Percentiles rank a stretch among this genome's conserved stretches.
Evolutionary conservation across 306 rosid genomes (phyloP).

Genomic region (Malus domestica): DNA sequence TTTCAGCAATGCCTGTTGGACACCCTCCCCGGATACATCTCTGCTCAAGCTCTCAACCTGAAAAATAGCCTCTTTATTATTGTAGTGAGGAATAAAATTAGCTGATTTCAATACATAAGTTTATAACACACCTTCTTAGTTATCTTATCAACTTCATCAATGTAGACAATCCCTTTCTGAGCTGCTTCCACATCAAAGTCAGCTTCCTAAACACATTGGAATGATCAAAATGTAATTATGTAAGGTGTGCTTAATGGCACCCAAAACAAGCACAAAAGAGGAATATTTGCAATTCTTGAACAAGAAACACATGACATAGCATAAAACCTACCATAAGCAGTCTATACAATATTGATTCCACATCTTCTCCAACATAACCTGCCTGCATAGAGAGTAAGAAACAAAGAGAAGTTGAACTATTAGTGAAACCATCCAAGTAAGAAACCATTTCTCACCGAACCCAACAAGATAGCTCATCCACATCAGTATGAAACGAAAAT

Average conservation of each 20-base stretch:
- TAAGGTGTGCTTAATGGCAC: not conserved
- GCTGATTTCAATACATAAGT: not conserved
- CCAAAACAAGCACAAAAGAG: no score
- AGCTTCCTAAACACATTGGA: conserved; percentile 49
- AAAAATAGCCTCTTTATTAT: conserved; percentile 5
- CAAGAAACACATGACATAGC: not conserved
- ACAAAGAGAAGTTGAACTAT: not conserved
- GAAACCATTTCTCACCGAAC: not conserved
- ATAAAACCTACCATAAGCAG: conserved; percentile 43
- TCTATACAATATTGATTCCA: conserved; percentile 54
- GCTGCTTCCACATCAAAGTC: conserved; percentile 65
- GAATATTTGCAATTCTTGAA: not conserved
- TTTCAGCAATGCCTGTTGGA: conserved; percentile 71
- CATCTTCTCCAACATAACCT: conserved; percentile 76
- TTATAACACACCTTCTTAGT: conserved; percentile 47
- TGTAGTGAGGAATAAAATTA: not conserved
- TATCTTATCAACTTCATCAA: conserved; percentile 74
- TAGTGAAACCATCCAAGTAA: not conserved
- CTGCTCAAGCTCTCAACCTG: conserved; percentile 59
- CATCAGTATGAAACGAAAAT: not conserved
- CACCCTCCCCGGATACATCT: conserved; percentile 82
- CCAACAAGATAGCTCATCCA: not conserved
- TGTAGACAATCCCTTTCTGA: conserved; percentile 61
- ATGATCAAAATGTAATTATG: not conserved
- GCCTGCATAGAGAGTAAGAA: conserved; percentile 32